These are phyloP conservation scores for Tetracladium marchalianum DNA, from an alignment of 495 filamentous ascomycete genomes.

Conservation along the genomic window DNA sequence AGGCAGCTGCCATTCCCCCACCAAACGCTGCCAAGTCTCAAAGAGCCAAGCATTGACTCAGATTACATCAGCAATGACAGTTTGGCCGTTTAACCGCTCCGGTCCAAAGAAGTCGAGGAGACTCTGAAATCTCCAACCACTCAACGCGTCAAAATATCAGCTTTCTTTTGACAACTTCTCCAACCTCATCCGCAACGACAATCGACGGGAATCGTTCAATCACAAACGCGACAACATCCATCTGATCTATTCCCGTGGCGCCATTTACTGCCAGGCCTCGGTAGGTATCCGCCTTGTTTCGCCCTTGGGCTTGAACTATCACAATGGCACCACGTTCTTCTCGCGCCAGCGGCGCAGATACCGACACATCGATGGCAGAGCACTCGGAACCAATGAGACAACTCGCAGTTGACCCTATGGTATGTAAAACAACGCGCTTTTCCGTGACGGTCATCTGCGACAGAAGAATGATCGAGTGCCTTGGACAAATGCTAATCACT, in stretches of 20 bases:
- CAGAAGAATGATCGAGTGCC: not conserved
- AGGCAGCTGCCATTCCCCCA: too few species aligned
- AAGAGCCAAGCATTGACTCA: too few species aligned
- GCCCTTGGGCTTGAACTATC: conserved; percentile 5
- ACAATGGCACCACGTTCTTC: conserved; percentile 51
- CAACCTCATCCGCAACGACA: conserved; percentile 6
- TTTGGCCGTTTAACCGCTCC: not conserved
- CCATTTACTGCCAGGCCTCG: not conserved
- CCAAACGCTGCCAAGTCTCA: too few species aligned
- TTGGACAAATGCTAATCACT: conserved; percentile 1
- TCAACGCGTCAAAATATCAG: conserved; percentile 4
- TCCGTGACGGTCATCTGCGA: not conserved
- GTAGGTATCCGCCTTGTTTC: conserved; percentile 4
- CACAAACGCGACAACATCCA: conserved; percentile 11
- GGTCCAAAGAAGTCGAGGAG: not conserved
- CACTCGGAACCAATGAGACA: conserved; percentile 38
- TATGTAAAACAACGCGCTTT: conserved; percentile 18
- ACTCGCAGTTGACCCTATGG: conserved; percentile 34
- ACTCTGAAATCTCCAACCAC: not conserved
- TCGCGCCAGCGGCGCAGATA: conserved; percentile 33
- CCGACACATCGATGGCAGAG: conserved; percentile 51
- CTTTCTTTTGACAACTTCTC: not conserved
- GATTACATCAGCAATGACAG: too few species aligned
- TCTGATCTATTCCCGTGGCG: not conserved
- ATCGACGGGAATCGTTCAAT: not conserved